A percentile compares a stretch with the other conserved stretches of the same genome.
Evolutionary conservation across 768 basidiomycete genomes (phyloP).

Genomic region (Suillus hirtellus): DNA sequence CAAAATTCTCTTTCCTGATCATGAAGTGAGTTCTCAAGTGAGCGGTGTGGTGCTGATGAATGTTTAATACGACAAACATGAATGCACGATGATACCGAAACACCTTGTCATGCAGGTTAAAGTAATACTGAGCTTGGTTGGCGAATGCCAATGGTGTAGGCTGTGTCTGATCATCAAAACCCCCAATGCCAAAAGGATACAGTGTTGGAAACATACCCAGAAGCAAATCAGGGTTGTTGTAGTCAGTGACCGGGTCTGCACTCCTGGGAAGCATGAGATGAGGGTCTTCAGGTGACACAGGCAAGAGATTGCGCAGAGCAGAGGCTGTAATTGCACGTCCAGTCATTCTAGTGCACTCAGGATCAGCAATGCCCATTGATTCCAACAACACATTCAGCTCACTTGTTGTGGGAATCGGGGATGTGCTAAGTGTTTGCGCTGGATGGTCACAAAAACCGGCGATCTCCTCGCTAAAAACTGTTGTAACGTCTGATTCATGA

Average conservation of each 20-base stretch:
- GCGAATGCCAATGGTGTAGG: constrained; percentile 14
- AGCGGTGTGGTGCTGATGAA: neutral
- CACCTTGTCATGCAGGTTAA: constrained; percentile 20
- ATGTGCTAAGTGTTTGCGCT: too few species aligned
- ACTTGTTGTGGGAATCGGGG: too few species aligned
- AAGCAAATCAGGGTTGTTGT: constrained; percentile 30
- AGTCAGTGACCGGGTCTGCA: constrained; percentile 1
- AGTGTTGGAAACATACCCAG: constrained; percentile 33
- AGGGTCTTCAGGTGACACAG: neutral
- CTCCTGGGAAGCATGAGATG: too few species aligned
- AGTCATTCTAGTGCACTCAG: neutral
- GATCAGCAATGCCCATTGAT: neutral
- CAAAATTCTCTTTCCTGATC: too few species aligned
- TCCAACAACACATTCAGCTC: too few species aligned
- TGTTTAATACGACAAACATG: constrained; percentile 30
- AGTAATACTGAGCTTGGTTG: constrained; percentile 23
- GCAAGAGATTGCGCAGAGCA: constrained; percentile 28
- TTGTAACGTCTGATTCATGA: too few species aligned
- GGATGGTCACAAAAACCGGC: neutral
- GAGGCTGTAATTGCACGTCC: constrained; percentile 23
- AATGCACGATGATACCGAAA: constrained; percentile 29
- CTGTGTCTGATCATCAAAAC: constrained; percentile 26
- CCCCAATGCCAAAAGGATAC: constrained; percentile 32
- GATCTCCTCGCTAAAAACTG: neutral
- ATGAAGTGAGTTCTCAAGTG: too few species aligned